phyloP scores from a whole-genome alignment of 768 basidiomycete species.

The Hygrophorus russula region DNA sequence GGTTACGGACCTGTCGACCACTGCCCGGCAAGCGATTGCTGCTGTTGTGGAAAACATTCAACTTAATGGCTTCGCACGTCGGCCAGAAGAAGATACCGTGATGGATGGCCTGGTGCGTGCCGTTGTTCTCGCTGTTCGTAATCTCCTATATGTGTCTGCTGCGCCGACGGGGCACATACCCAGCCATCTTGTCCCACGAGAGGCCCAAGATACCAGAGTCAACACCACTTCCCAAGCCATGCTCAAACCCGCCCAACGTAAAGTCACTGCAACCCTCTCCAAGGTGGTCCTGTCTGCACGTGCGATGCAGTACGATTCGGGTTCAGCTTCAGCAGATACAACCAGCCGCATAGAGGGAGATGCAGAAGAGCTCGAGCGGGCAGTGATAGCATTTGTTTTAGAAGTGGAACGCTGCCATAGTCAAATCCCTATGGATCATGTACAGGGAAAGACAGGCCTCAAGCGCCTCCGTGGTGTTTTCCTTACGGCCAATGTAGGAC shows the following conservation, averaged over 20 bases:
- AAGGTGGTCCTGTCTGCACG: slow-evolving; percentile 87
- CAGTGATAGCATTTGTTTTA: slow-evolving; percentile 53
- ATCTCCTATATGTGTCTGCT: slow-evolving; percentile 61
- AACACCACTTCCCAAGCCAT: slow-evolving; percentile 39
- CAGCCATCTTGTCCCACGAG: slow-evolving; percentile 37
- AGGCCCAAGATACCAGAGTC: slow-evolving; percentile 32
- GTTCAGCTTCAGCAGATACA: slow-evolving; percentile 48
- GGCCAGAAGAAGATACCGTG: slow-evolving; percentile 40
- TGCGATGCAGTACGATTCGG: slow-evolving; percentile 76
- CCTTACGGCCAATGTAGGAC: slow-evolving; percentile 50
- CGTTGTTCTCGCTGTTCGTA: slow-evolving; percentile 64
- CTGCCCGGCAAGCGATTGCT: slow-evolving; percentile 47
- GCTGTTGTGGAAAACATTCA: slow-evolving; percentile 54
- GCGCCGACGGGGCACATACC: slow-evolving; percentile 53
- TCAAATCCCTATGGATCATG: slow-evolving; percentile 17
- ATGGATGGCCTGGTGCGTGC: slow-evolving; percentile 54
- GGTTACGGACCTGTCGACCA: slow-evolving; percentile 49
- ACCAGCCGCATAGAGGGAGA: slow-evolving; percentile 64
- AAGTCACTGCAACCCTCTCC: slow-evolving; percentile 81
- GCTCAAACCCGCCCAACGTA: slow-evolving; percentile 72
- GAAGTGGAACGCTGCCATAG: slow-evolving; percentile 57
- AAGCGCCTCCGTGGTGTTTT: slow-evolving; percentile 50
- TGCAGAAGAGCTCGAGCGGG: slow-evolving; percentile 65
- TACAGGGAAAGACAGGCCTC: slow-evolving; percentile 19
- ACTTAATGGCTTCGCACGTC: slow-evolving; percentile 28